Evolutionary conservation across 164 flowering plant genomes (phyloP).

Genomic region (Saururus chinensis): DNA sequence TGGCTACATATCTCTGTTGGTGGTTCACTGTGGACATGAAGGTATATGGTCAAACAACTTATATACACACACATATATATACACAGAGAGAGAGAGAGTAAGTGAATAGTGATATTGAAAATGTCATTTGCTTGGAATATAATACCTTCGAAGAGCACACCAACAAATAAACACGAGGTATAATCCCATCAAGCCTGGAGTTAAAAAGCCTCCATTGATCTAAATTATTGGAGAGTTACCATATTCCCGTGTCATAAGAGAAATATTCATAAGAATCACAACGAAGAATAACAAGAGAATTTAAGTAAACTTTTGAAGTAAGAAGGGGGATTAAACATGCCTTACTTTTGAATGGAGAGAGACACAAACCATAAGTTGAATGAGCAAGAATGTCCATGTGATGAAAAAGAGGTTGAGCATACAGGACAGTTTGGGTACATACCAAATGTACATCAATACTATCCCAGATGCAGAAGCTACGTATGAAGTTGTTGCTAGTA

Average conservation of each 20-base stretch:
- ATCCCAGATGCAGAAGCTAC: slow-evolving; percentile 56
- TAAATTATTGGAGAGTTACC: slow-evolving; percentile 13
- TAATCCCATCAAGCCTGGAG: slow-evolving; percentile 90
- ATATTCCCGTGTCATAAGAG: background rate
- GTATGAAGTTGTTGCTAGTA: slow-evolving; percentile 56
- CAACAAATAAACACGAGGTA: slow-evolving; percentile 84
- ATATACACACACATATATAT: too few relatives aligned
- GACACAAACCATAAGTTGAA: slow-evolving; percentile 79
- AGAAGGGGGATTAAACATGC: background rate
- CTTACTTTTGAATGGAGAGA: slow-evolving; percentile 78
- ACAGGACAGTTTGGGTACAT: slow-evolving; percentile 64
- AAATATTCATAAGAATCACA: background rate
- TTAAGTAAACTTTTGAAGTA: background rate
- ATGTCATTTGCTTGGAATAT: background rate
- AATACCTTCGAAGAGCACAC: slow-evolving; percentile 85
- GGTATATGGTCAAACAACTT: background rate
- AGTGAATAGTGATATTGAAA: background rate
- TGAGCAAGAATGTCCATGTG: slow-evolving; percentile 75
- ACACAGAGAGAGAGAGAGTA: too few relatives aligned
- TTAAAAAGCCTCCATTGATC: slow-evolving; percentile 69
- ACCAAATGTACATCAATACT: slow-evolving; percentile 83
- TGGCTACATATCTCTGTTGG: slow-evolving; percentile 54
- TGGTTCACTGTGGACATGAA: slow-evolving; percentile 60
- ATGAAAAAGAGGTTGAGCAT: slow-evolving; percentile 73
- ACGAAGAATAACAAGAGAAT: background rate